phyloP scores from a whole-genome alignment of 2,329 filamentous ascomycete species.

The Aspergillus eucalypticola region DNA sequence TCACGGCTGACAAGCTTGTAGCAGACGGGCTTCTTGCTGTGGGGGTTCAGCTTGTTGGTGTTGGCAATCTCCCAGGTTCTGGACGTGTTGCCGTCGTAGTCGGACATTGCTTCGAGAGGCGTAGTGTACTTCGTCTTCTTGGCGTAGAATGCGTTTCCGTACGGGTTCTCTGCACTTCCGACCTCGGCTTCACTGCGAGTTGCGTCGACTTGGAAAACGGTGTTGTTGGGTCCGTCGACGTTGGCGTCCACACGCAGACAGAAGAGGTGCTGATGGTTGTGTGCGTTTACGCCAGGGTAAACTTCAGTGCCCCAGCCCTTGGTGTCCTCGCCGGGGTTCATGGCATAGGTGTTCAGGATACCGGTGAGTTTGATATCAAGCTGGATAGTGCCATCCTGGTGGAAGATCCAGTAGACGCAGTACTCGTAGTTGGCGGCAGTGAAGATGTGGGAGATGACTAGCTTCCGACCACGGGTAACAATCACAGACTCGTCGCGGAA shows the following conservation, averaged over 20 bases:
- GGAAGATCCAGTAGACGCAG: conserved; percentile 83
- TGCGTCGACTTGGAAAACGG: conserved; percentile 80
- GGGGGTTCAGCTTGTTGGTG: conserved; percentile 77
- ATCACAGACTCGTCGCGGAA: conserved; percentile 88
- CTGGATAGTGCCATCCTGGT: conserved; percentile 89
- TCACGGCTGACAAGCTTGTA: conserved; percentile 92
- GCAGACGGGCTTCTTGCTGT: conserved; percentile 78
- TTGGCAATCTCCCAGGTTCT: conserved; percentile 92
- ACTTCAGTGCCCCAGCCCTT: conserved; percentile 90
- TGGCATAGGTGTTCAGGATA: conserved; percentile 86
- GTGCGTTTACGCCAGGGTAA: conserved; percentile 86
- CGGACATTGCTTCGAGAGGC: conserved; percentile 66
- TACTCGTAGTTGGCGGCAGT: conserved; percentile 97
- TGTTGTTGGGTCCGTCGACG: conserved; percentile 81
- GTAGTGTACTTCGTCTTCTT: conserved; percentile 79
- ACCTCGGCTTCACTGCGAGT: conserved; percentile 69
- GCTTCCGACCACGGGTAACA: conserved; percentile 80
- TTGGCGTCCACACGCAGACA: conserved; percentile 85
- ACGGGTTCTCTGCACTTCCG: conserved; percentile 78
- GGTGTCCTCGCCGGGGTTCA: conserved; percentile 77
- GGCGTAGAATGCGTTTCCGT: conserved; percentile 88
- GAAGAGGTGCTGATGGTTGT: conserved; percentile 96
- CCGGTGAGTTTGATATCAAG: conserved; percentile 89
- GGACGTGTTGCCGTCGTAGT: conserved; percentile 77
- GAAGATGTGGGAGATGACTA: conserved; percentile 88